Evolutionary conservation across 352 stramenopile species (phyloP), one percentile per base, ranked within the genome.

Genomic region (Globisporangium canariense): DNA sequence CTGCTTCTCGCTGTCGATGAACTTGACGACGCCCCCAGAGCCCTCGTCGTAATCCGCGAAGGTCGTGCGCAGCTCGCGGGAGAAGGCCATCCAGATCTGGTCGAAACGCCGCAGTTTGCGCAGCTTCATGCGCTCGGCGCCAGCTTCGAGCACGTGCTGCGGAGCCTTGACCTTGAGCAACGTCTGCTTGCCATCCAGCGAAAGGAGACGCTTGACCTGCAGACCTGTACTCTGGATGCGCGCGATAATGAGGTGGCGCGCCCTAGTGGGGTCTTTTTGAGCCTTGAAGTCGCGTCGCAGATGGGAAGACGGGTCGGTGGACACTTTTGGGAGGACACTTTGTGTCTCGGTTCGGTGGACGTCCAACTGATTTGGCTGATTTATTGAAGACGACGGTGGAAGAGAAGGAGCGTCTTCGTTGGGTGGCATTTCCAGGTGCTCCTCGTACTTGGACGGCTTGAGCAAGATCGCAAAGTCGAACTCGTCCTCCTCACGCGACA

Each of bases 401-500:
- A 47, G 41, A 20, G 41, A 47, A 30, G 34, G 32, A 28, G 38
- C n/a, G 16, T 22, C 18, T 1, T 45, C 52, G 4, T n/a, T 58
- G 25, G 52, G 16, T 5, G 28, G 52, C 52, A 84, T 41, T 32
- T 88, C 78, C 10, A 84, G n/a, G 34, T 75, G 66, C 63, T 91
- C 79, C 55, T 92, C 79, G 61, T 75, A 70, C 64, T 91, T 90
- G 28, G 77, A 86, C 45, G 83, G 69, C 50, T 90, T 93, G 47
- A 94, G 66, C 52, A 94, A 20, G 66, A 94, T 92, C n/a, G 84
- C 84, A 73, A 94, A 91, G 57, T 94, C 84, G 66, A 85, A 94
- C 41, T 91, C 83, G 58, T 84, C 80, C 62, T 92, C 82, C 34
- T 89, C 78, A 36, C 79, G 69, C 0, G 83, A 89, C 36, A 91